Conservation (phyloP, 2,329 filamentous ascomycete species). For the Penicillium sp. region DNA sequence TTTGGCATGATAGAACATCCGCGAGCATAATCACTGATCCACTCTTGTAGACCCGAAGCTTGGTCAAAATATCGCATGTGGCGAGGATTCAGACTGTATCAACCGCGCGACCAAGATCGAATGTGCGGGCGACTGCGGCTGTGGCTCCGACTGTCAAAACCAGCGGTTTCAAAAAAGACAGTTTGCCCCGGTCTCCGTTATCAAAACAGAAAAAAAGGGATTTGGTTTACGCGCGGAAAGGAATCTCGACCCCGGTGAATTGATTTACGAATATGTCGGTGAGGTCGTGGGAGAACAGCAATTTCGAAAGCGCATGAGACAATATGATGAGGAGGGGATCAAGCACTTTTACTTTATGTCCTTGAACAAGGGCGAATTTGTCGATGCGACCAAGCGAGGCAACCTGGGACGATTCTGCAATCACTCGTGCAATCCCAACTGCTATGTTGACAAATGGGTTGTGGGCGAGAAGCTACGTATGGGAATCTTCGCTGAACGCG, state of each 20-base stretch:
- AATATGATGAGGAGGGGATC: constrained; percentile 94
- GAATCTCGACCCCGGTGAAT: constrained; percentile 76
- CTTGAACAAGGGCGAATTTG: constrained; percentile 90
- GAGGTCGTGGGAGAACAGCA: constrained; percentile 93
- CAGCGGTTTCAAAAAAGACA: constrained; percentile 89
- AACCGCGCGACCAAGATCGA: constrained; percentile 98
- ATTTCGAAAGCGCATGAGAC: constrained; percentile 84
- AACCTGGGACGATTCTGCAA: constrained; percentile 98
- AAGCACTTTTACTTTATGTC: constrained; percentile 99
- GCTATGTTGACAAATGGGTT: constrained; percentile 99
- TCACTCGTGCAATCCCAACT: constrained; percentile 97
- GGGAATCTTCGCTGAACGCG: constrained; percentile 92
- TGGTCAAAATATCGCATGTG: constrained; percentile 75
- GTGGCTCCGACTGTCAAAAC: constrained; percentile 84
- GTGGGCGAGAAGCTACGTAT: constrained; percentile 96
- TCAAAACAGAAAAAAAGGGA: constrained; percentile 97
- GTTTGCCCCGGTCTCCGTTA: constrained; percentile 88
- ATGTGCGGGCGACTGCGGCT: constrained; percentile 83
- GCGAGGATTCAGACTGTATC: constrained; percentile 96
- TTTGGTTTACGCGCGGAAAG: constrained; percentile 82
- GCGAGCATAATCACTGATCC: constrained; percentile 27
- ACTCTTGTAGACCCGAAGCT: constrained; percentile 49
- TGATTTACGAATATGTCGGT: constrained; percentile 97
- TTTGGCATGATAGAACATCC: not conserved
- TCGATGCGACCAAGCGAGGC: constrained; percentile 94